Evolutionary conservation across 163 green algal species (phyloP), one percentile per base, ranked within the genome.

Genomic region (Botryococcus braunii): DNA sequence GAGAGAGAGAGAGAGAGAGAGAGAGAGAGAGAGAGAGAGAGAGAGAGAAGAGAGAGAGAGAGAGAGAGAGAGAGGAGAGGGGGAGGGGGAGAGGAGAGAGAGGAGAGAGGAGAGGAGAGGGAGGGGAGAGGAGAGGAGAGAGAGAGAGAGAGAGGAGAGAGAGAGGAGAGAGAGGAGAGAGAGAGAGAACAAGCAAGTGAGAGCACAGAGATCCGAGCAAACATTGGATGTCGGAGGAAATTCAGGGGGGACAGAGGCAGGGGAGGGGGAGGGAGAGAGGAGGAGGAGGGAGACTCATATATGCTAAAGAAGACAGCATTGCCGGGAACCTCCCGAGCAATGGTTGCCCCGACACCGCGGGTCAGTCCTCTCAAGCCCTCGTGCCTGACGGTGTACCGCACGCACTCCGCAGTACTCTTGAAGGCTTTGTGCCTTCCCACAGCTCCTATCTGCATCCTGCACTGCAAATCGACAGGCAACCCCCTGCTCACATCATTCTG

Each of bases 271-370:
- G n/a, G n/a, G n/a, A n/a, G n/a, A n/a, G n/a, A n/a, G n/a, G n/a
- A n/a, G n/a, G n/a, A n/a, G n/a, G n/a, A n/a, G n/a, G 17, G 32
- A 21, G 52, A 73, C 70, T 91, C 83, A 47, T 94, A 95, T 0
- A 62, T 56, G 5, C 57, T 71, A 59, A 95, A 96, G 70, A 93
- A 97, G 2, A 95, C 46, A 1, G 86, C 79, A 50, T 97, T 97
- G 37, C 91, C 91, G 71, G 84, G 52, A 78, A 77, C 49, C 34
- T 84, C 82, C 85, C 90, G 49, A 0, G 68, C 69, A 32, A 93
- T 65, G 0, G 91, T 97, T 17, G 79, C 83, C 4, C 69, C 63
- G 17, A 95, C 69, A 11, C 91, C 91, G 0, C 91, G 74, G 6
- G 68, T 78, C 36, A 97, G 65, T 3, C 90, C 90, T 8, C 69